Conservation (phyloP, 2,329 filamentous ascomycete species). For the Calonectria hawksworthii region DNA sequence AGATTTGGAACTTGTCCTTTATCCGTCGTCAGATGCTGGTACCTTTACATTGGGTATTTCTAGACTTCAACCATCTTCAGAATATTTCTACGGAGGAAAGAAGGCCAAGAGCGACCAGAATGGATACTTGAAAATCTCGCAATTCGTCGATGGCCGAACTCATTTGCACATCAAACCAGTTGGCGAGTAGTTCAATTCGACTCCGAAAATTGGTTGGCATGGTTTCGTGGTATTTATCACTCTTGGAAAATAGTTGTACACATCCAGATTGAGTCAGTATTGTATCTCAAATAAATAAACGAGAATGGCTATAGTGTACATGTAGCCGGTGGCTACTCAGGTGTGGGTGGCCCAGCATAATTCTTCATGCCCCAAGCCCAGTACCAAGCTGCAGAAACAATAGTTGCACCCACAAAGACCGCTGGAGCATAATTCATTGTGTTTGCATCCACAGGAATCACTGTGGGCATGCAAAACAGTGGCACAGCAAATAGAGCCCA, state of each 20-base stretch:
- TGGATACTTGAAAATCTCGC: background rate
- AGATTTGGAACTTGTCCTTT: background rate
- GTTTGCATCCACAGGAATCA: slow-evolving; percentile 5
- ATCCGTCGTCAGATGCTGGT: background rate
- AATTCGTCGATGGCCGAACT: background rate
- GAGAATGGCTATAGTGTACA: background rate
- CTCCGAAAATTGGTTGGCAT: background rate
- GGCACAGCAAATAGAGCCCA: slow-evolving; percentile 20
- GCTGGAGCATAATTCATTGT: slow-evolving; percentile 22
- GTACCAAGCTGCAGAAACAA: slow-evolving; percentile 20
- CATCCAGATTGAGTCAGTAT: background rate
- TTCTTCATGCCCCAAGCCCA: slow-evolving; percentile 23
- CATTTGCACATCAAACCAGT: background rate
- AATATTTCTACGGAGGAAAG: background rate
- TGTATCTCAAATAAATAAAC: background rate
- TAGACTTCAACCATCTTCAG: background rate
- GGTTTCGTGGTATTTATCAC: too few species aligned
- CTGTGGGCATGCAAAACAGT: slow-evolving; percentile 24
- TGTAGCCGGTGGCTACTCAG: background rate
- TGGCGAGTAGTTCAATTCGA: background rate
- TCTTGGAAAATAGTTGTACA: background rate
- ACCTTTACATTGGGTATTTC: background rate
- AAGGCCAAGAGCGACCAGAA: background rate
- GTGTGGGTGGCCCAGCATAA: slow-evolving; percentile 21
- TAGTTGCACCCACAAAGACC: slow-evolving; percentile 17